A percentile compares a stretch with the other conserved stretches of the same genome.
phyloP scores from a whole-genome alignment of 306 rosid species.

The Coriaria nepalensis region DNA sequence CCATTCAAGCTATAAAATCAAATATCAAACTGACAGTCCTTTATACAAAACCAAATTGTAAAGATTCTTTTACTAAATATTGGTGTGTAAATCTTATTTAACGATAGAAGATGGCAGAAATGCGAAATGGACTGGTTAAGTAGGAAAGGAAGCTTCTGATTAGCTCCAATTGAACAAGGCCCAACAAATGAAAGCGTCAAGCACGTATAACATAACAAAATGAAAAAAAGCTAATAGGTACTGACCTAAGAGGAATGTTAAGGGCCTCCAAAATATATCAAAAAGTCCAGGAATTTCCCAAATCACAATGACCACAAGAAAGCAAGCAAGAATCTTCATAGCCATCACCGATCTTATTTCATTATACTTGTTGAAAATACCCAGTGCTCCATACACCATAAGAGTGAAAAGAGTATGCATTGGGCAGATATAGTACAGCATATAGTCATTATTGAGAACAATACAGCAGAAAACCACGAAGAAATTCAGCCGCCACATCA shows the following conservation, averaged over 20 bases:
- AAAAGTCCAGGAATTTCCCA: slow-evolving; percentile 98
- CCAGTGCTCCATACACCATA: slow-evolving; percentile 98
- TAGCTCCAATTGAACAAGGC: too few species aligned
- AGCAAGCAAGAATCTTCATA: slow-evolving; percentile 70
- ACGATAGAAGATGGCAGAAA: too few species aligned
- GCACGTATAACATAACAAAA: too few species aligned
- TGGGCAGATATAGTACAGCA: slow-evolving; percentile 95
- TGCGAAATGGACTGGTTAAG: too few species aligned
- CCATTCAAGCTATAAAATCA: slow-evolving; percentile 2
- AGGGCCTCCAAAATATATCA: slow-evolving; percentile 61
- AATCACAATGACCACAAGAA: slow-evolving; percentile 76
- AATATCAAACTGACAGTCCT: slow-evolving; percentile 9
- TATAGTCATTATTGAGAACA: slow-evolving; percentile 83
- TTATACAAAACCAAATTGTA: too few species aligned
- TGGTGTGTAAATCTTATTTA: too few species aligned
- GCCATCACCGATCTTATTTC: slow-evolving; percentile 72
- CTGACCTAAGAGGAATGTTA: slow-evolving; percentile 71
- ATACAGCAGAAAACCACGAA: slow-evolving; percentile 85
- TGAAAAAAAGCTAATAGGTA: too few species aligned
- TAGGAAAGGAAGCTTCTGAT: too few species aligned
- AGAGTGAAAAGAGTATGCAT: slow-evolving; percentile 95
- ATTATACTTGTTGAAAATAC: slow-evolving; percentile 74
- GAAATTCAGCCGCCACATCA: slow-evolving; percentile 99
- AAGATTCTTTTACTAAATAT: too few species aligned
- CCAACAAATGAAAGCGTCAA: too few species aligned